Evolutionary conservation across 371 early-diverging fungal genomes (phyloP).

Genomic region (Choanephora cucurbitarum): DNA sequence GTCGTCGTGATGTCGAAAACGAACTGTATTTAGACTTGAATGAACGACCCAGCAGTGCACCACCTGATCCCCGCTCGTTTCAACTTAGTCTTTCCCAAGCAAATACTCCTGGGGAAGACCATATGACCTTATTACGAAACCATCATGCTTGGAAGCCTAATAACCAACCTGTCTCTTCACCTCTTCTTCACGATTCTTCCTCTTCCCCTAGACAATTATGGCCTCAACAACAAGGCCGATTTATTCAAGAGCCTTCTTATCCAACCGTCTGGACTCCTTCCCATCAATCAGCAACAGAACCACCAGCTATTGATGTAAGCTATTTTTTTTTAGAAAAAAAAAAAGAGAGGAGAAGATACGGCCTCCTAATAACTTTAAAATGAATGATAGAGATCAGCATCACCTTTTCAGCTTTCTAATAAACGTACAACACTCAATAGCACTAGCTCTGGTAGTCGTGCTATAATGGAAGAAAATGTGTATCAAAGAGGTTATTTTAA

Average conservation of each 20-base stretch:
- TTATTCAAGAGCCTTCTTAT: conserved; percentile 2
- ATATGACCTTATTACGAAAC: neutral
- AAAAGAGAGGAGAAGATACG: too few relatives aligned
- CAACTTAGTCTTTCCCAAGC: conserved; percentile 8
- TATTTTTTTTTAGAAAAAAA: neutral
- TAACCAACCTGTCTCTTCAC: conserved; percentile 15
- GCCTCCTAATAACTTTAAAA: too few relatives aligned
- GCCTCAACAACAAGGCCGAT: conserved; percentile 8
- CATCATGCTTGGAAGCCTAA: conserved; percentile 13
- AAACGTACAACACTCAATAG: neutral
- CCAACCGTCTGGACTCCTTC: conserved; percentile 18
- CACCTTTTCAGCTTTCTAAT: conserved; percentile 7
- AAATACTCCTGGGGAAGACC: neutral
- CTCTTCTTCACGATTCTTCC: conserved; percentile 22
- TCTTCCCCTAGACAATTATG: conserved; percentile 26
- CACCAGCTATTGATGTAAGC: neutral
- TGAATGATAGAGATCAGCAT: conserved; percentile 5
- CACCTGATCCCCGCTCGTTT: conserved; percentile 27
- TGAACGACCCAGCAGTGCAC: conserved; percentile 28
- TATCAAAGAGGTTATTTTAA: conserved; percentile 9
- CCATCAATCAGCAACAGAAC: conserved; percentile 6
- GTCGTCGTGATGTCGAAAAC: conserved; percentile 23
- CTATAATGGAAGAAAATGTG: conserved; percentile 1
- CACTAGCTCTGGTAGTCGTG: conserved; percentile 1
- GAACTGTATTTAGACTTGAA: conserved; percentile 21